Percentiles rank a stretch among this genome's conserved stretches.
Conservation (phyloP, 169 alveolate species). For the Eimeria maxima region DNA sequence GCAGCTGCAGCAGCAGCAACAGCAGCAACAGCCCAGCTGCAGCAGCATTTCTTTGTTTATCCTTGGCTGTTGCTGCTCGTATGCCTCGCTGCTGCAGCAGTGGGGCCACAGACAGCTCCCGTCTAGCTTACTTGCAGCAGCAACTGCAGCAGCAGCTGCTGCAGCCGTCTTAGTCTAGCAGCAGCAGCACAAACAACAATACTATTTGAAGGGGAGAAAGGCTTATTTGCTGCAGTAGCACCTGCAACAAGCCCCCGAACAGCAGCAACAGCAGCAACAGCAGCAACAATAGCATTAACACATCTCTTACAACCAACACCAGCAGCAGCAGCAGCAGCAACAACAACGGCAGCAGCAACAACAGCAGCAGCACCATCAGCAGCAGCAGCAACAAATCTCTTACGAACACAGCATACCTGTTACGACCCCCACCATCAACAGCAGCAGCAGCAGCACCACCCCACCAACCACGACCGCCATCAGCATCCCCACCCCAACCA, state of each 20-base stretch:
- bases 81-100: neutral
- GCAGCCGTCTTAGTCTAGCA: slow-evolving; percentile 9
- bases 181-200: too few species aligned
- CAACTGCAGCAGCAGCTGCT: slow-evolving; percentile 7
- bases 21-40: slow-evolving; percentile 19
- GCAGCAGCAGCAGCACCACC: neutral
- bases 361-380: neutral
- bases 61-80: neutral
- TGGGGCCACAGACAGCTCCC: neutral
- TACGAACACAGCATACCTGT: too few species aligned
- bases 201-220: too few species aligned
- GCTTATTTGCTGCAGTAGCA: too few species aligned
- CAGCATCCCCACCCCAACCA: neutral
- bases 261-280: slow-evolving; percentile 36
- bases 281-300: neutral
- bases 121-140: neutral
- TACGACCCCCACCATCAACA: neutral
- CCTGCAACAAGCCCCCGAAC: too few species aligned
- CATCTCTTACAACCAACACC: too few species aligned
- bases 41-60: neutral
- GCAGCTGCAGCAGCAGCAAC: neutral
- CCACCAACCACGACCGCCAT: neutral
- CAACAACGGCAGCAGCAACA: neutral
- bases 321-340: neutral
- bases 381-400: slow-evolving; percentile 30